Evolutionary conservation across 768 basidiomycete species (phyloP).

Genomic region (Dioszegia hungarica): DNA sequence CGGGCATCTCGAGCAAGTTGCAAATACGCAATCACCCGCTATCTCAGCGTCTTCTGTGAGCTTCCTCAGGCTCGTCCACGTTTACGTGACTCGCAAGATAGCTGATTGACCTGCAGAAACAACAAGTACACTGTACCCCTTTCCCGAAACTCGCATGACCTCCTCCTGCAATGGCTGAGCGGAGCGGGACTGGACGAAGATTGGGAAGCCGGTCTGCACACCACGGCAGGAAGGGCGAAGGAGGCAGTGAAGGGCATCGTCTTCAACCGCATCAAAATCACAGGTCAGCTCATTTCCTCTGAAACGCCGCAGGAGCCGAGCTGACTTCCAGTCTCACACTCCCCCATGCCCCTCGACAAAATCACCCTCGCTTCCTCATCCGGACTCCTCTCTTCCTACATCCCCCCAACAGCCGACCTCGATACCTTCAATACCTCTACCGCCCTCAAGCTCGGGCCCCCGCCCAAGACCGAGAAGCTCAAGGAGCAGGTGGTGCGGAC

Average conservation of each 20-base stretch:
- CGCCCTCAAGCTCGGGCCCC: slow-evolving; percentile 77
- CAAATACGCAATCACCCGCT: slow-evolving; percentile 79
- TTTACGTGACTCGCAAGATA: not conserved
- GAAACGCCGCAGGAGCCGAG: not conserved
- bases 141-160: slow-evolving; percentile 83
- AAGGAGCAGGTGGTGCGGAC: slow-evolving; percentile 73
- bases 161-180: slow-evolving; percentile 92
- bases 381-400: slow-evolving; percentile 72
- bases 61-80: not conserved
- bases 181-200: slow-evolving; percentile 70
- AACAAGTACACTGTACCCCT: slow-evolving; percentile 88
- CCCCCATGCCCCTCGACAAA: slow-evolving; percentile 30
- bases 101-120: slow-evolving; percentile 14
- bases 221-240: slow-evolving; percentile 77
- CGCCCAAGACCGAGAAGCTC: slow-evolving; percentile 73
- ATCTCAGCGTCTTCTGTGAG: slow-evolving; percentile 69
- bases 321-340: slow-evolving; percentile 21
- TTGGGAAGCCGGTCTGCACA: slow-evolving; percentile 72
- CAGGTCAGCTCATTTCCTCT: slow-evolving; percentile 57
- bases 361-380: slow-evolving; percentile 27
- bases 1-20: slow-evolving; percentile 70
- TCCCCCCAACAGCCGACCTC: slow-evolving; percentile 57
- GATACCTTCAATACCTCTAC: slow-evolving; percentile 67
- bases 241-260: slow-evolving; percentile 89
- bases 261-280: slow-evolving; percentile 85